Base-by-base conservation (phyloP, 2,329 filamentous ascomycete genomes). In the Paecilomyces variotii region DNA sequence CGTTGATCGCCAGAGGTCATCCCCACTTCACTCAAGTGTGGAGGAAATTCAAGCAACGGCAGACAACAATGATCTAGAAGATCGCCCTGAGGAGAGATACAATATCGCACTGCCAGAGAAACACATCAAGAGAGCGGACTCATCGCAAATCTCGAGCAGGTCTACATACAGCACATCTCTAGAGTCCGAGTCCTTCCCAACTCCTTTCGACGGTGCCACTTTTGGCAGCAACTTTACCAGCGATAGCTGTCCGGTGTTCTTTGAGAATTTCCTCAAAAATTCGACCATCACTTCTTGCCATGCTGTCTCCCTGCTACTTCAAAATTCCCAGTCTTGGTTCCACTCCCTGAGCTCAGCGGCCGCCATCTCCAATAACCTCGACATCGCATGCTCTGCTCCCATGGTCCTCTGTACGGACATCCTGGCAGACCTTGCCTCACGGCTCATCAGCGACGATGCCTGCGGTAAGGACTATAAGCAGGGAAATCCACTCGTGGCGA, bases 241-340 rank as follows among this genome's bases (percentile, higher is more conserved):
- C 56, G 66, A 74, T 10, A 75, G 78, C 55, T 81, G 79, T 53
- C 66, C 73, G 12, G 70, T 76, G 3, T 80, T 93, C 74, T 87
- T 96, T 72, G 79, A 83, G 56, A 72, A 72, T 2, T 85, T 96
- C 66, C 80, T 94, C 55, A 76, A 75, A 53, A 83, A 90, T 68
- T 70, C 80, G 4, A 85, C 83, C 2, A 91, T 94, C 65, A 82
- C 84, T 64, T 72, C 81, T 56, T 97, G 93, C 76, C 85, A 92
- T 64, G 90, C 93, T 0, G 80, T 97, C 59, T 96, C 92, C 0
- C 80, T 96, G 66, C 83, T 97, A 63, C 79, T 97, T 9, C 71
- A 96, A 86, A 91, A 89, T 62, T 97, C 93, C 9, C 84, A 82
- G 56, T 85, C 85, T 49, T 96, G 97, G 77, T 97, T 97, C 78